Conservation (phyloP, 1,284 basidiomycete genomes). For the Phenoliferia sp. region DNA sequence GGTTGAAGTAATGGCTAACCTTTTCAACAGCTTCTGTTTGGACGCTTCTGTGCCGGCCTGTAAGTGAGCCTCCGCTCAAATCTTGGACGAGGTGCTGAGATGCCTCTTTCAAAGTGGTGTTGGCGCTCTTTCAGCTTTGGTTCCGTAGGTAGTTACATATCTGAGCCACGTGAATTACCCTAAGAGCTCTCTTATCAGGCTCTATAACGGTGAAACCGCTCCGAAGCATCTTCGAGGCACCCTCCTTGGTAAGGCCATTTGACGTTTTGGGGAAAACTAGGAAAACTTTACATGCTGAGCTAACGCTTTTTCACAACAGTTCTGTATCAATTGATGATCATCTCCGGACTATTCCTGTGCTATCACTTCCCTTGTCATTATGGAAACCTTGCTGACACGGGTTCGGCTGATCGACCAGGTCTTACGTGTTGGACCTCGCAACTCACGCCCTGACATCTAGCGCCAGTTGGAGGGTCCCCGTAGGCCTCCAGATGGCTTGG, state of each 20-base stretch:
- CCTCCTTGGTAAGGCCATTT: constrained; percentile 45
- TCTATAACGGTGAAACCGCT: constrained; percentile 74
- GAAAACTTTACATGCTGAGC: background rate
- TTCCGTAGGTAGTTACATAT: background rate
- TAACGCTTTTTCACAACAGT: constrained; percentile 41
- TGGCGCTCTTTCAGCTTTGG: constrained; percentile 61
- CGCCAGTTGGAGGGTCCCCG: constrained; percentile 59
- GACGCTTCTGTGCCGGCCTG: constrained; percentile 65
- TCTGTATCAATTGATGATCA: constrained; percentile 70
- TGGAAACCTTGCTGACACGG: background rate
- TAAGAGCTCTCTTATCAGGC: constrained; percentile 23
- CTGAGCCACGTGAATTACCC: background rate
- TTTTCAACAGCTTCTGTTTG: background rate
- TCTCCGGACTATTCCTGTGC: constrained; percentile 34
- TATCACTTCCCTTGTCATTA: background rate
- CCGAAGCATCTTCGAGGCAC: constrained; percentile 69
- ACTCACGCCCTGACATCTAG: constrained; percentile 57
- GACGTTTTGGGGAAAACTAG: too few relatives aligned
- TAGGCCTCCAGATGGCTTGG: constrained; percentile 63
- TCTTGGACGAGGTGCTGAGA: too few relatives aligned
- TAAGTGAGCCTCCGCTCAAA: background rate
- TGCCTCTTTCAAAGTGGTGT: constrained; percentile 49
- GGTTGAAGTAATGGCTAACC: too few relatives aligned
- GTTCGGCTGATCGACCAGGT: background rate
- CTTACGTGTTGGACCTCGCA: constrained; percentile 63